Base-by-base conservation (phyloP, 164 flowering plant genomes). In the Chloranthus sessilifolius region DNA sequence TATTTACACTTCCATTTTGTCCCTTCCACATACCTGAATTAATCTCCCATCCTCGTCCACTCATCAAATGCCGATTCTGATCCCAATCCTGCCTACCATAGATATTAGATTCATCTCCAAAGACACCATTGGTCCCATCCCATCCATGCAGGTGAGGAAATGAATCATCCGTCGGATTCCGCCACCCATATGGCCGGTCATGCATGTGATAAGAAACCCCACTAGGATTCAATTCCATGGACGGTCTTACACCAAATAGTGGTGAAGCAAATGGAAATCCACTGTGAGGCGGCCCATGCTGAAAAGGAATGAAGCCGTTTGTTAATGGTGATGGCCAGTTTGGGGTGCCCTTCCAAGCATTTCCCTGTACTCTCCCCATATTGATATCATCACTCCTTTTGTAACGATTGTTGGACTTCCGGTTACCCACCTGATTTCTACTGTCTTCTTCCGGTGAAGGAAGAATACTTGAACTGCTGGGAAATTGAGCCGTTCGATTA, bases 131-230 rank as follows among this genome's bases (percentile, higher is more conserved):
- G 64, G 38, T 78, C 27, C 75, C 73, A 67, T 81, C 90, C 95
- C 97, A 90, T 47, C 81, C 90, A 74, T 74, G 82, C 52, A 89
- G 50, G 33, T 74, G 83, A 43, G 82, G 67, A 21, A 67, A 71
- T 15, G 82, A 43, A 17, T 76, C 81, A 64, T 88, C 90, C 19
- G 74, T 62, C 22, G 78, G 74, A 67, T 72, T 81, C 51, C 63
- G 81, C 97, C 97, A 88, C 46, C 85, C 95, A 63, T 75, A 64
- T 37, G 92, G 80, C 16, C 82, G 88, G 68, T 87, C 87, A 62
- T 81, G 58, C 38, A 84, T 69, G 47, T 73, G 88, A 66, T 71
- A 83, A 59, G 85, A 81, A 55, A 78, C 58, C n/a, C 83, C 81
- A 44, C 68, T 40, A 39, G 78, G 95, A 56, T 73, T 81, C 19